Evolutionary conservation across 306 rosid genomes (phyloP).

Genomic region (Luffa aegyptiaca): DNA sequence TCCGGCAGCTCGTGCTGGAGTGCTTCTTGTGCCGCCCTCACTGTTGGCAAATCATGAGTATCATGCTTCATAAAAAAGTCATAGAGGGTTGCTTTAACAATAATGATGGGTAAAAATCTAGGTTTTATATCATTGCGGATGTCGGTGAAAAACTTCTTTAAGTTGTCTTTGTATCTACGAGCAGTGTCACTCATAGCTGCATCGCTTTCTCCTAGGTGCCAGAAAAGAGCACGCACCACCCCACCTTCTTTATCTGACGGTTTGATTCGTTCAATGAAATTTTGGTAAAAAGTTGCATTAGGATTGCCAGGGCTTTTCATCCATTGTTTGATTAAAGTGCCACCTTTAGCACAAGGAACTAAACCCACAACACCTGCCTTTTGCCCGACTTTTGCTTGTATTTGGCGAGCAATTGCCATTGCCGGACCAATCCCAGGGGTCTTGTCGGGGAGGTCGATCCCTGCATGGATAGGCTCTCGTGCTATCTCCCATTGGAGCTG

Average conservation of each 20-base stretch:
- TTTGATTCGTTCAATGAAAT: background rate
- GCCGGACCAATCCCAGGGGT: background rate
- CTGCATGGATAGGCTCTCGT: background rate
- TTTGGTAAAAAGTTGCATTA: background rate
- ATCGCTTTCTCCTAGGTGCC: background rate
- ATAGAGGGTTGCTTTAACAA: background rate
- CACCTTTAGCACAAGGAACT: conserved; percentile 7
- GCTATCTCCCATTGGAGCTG: background rate
- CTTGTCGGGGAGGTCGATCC: background rate
- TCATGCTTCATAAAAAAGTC: background rate
- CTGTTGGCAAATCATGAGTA: background rate
- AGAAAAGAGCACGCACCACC: background rate
- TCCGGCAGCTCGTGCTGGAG: background rate
- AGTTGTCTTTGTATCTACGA: background rate
- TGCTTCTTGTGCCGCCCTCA: background rate
- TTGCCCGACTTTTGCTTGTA: background rate
- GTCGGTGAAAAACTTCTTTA: background rate
- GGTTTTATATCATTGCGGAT: background rate
- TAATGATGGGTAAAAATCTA: background rate
- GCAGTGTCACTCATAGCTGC: background rate
- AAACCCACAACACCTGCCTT: background rate
- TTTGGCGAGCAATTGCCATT: background rate
- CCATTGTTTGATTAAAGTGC: background rate
- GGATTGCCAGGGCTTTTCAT: background rate
- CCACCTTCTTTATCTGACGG: background rate